Base-by-base conservation (phyloP, 768 basidiomycete species). In the Chiua virens region DNA sequence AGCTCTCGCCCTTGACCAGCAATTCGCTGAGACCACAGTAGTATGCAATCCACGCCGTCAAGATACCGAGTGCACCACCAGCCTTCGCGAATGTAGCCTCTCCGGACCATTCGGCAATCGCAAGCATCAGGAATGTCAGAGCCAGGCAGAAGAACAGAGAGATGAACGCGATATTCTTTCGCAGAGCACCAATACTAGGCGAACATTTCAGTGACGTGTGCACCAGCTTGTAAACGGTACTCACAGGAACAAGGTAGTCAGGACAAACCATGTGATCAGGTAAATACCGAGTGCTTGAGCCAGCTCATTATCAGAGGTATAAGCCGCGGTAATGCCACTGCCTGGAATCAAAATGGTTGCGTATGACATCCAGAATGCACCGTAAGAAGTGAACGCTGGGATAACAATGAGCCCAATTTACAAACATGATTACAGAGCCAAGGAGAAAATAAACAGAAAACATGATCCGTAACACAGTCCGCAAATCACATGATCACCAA, bases 351-450 rank as follows among this genome's bases (percentile, higher is more conserved):
- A 69, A 59, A 94, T 83, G 0, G 80, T 74, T 5, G 82, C 89
- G 43, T 82, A 93, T 5, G 90, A 90, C 72, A 93, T 73, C 91
- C 91, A 94, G 77, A 93, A 94, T 3, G 84, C 87, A 21, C 92
- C 92, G 54, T 87, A 94, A 1, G 86, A 86, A 0, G 82, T 75
- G 76, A 92, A 93, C 0, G 89, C 90, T 86, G 55, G 22, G 4
- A 15, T 5, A 43, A 11, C 2, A 28, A 3, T 55, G 8, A 59
- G 51, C 37, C 50, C 47, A 38, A 32, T 10, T 13, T 8, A 5
- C 34, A 27, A 35, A 13, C 43, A 27, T 21, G 10, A 34, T 34
- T 17, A 34, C 34, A 34, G 15, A 8, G 15, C 9, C 15, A 8
- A 6, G 30, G 30, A 30, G 30, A 15, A 34, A 15, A 34, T 9